Base-by-base conservation (phyloP, 768 basidiomycete species). In the Sporobolomyces pararoseus region DNA sequence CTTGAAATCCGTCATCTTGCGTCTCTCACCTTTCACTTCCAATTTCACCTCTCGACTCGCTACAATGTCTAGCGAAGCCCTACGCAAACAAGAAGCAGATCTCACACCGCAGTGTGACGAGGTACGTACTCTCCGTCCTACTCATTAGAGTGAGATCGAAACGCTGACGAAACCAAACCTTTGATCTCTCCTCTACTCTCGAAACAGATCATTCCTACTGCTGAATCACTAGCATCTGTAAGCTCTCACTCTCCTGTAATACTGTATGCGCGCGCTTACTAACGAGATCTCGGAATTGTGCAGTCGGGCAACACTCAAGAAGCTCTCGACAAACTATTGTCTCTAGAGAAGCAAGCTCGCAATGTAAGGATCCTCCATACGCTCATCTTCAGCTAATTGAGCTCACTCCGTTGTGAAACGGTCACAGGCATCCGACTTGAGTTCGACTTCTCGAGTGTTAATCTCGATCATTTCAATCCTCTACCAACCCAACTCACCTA, bases 261-360 rank as follows among this genome's bases (percentile, higher is more conserved):
- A 42, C 39, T 42, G 10, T 17, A 42, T 9, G 39, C 9, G 39
- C 39, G 39, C 9, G 17, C 39, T 42, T 9, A 17, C 39, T 42
- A 17, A 42, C 39, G 9, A 42, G 39, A 17, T 42, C 9, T 9
- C 39, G 9, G 39, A 9, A 9, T 42, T 17, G 39, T 23, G 23
- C 65, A 90, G 85, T 93, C 93, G 71, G 74, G 84, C 75, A 27
- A 87, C 79, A 83, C 92, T 54, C 86, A 90, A 78, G 89, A 90
- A 35, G 91, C 88, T 29, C 82, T 97, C 37, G 95, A 99, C 81
- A 91, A 89, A 82, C 85, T 98, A 65, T 84, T 93, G 65, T 81
- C 82, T 2, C 83, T 98, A 7, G 96, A 99, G 82, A 98, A 98
- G 81, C 94, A 96, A 79, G 89, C 95, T 3, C 85, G 96, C 83